Evolutionary conservation across 164 flowering plant species (phyloP).

Genomic region (Aristolochia contorta): DNA sequence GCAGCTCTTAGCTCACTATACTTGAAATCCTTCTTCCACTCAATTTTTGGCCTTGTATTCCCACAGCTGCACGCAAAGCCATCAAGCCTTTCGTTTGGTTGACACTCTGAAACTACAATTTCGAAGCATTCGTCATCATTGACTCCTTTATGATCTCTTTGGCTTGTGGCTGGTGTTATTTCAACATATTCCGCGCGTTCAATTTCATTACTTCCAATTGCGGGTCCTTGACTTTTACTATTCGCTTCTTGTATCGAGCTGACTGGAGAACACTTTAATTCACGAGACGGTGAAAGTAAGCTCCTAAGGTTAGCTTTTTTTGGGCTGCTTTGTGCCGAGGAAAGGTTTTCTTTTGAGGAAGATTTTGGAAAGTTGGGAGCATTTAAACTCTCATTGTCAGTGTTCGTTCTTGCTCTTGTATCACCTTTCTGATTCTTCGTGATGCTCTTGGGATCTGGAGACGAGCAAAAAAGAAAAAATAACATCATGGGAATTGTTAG

Average conservation of each 20-base stretch:
- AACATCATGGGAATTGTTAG: no score
- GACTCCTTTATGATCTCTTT: slow-evolving; percentile 5
- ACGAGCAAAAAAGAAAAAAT: background rate
- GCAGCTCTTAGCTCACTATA: slow-evolving; percentile 38
- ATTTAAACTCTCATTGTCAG: slow-evolving; percentile 5
- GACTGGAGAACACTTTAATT: slow-evolving; percentile 3
- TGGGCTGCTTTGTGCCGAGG: slow-evolving; percentile 6
- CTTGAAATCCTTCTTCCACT: slow-evolving; percentile 31
- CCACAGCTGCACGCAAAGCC: slow-evolving; percentile 28
- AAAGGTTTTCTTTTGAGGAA: slow-evolving; percentile 13
- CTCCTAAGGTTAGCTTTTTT: slow-evolving; percentile 1
- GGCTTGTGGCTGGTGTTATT: slow-evolving; percentile 11
- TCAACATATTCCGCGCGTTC: background rate
- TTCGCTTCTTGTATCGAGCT: slow-evolving; percentile 5
- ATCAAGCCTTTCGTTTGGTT: slow-evolving; percentile 5
- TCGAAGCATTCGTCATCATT: slow-evolving; percentile 4
- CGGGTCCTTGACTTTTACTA: slow-evolving; percentile 6
- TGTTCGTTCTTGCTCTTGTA: slow-evolving; percentile 9
- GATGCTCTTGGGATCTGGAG: slow-evolving; percentile 10
- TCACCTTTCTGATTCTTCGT: slow-evolving; percentile 2
- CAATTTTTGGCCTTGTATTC: slow-evolving; percentile 32
- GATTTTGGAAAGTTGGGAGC: slow-evolving; percentile 7
- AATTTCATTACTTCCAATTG: slow-evolving; percentile 2
- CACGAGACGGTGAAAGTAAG: background rate
- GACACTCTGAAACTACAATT: slow-evolving; percentile 9